Percentiles rank a stretch among this genome's conserved stretches.
Conservation (phyloP, 495 filamentous ascomycete genomes). For the Xanthoparmelia taractica region DNA sequence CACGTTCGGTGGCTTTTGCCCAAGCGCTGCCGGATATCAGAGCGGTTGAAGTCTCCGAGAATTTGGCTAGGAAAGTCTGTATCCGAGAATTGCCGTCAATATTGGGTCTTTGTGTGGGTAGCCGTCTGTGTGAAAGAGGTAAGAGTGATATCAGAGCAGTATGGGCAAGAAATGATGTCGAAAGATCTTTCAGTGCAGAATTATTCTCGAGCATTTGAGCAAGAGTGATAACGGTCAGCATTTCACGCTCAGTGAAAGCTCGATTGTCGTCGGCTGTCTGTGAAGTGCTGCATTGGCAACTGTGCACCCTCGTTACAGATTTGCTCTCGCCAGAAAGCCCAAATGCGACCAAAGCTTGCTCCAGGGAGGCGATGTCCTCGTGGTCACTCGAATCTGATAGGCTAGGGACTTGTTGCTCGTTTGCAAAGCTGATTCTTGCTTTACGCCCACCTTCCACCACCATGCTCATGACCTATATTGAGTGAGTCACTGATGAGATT, state of each 20-base stretch:
- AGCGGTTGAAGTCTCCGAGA: not conserved
- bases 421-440: not conserved
- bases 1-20: conserved; percentile 18
- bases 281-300: conserved; percentile 9
- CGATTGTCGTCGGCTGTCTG: not conserved
- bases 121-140: conserved; percentile 11
- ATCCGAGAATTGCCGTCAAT: not conserved
- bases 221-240: conserved; percentile 13
- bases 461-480: conserved; percentile 37
- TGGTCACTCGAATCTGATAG: not conserved
- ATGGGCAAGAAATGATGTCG: conserved; percentile 12
- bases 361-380: not conserved
- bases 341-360: not conserved
- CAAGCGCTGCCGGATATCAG: conserved; percentile 17
- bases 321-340: not conserved
- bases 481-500: not conserved
- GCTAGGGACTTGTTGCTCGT: not conserved
- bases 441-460: conserved; percentile 36
- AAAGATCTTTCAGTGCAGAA: not conserved
- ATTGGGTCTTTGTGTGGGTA: not conserved
- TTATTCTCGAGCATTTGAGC: conserved; percentile 6
- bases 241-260: conserved; percentile 10
- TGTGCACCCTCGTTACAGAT: too few relatives aligned
- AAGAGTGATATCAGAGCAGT: conserved; percentile 11
- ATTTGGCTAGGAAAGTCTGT: conserved; percentile 14